Evolutionary conservation across 805 yeast species (phyloP), one percentile per base, ranked within the genome.

Genomic region (Wickerhamiella shivajii): DNA sequence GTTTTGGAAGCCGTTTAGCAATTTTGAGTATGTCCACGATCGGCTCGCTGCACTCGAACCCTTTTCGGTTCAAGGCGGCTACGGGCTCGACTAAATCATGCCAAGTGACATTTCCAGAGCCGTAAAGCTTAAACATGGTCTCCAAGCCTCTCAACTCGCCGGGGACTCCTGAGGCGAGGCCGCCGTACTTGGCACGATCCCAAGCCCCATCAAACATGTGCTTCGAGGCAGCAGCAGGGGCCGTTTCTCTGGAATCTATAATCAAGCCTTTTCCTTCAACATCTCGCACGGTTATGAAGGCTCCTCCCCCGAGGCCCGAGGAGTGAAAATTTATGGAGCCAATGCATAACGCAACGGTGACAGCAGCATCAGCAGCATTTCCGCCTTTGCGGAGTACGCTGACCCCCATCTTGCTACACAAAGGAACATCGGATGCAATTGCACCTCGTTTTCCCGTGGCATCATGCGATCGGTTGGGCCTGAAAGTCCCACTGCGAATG

Each of bases 241-340:
- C 94, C 60, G 68, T 70, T 52, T 87, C 98, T 41, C 98, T 63
- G 19, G 90, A 92, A 55, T 87, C 93, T 26, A 85, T 70, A 18
- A 75, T 63, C 3, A 76, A 42, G 2, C 76, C 68, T 1, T 65
- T 63, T 6, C 65, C 63, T 9, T 63, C 58, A 18, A 52, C 55
- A 27, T 50, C 50, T 11, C 58, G 36, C 3, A 71, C 63, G 1
- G 73, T 66, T 27, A 78, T 76, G 45, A 69, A 83, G 0, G 78
- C 81, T 7, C 98, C 97, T 4, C 97, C 97, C 6, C 96, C 95
- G 27, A 87, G 74, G 0, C 96, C 94, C 2, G 93, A 75, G 38
- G 76, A 75, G 58, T 77, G 81, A 41, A 83, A 74, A 49, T 80
- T 79, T 15, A 81, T 57, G 34, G 79, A 65, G 2, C 97, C 97